Evolutionary conservation across 495 filamentous ascomycete genomes (phyloP).

Genomic region (Xylaria sp.): DNA sequence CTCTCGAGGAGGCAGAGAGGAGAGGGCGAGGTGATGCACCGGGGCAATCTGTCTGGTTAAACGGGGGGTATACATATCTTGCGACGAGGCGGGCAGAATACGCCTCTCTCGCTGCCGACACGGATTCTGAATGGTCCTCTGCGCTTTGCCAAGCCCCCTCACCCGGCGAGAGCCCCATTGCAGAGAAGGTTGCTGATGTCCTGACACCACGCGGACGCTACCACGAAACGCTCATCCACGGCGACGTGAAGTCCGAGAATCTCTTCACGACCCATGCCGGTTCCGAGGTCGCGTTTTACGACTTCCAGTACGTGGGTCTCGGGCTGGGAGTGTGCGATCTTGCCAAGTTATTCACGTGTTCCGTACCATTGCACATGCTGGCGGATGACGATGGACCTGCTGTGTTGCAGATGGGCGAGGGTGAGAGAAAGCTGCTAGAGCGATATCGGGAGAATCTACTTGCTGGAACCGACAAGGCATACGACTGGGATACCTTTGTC

Average conservation of each 20-base stretch:
- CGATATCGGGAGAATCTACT: constrained; percentile 43
- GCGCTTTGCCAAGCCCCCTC: constrained; percentile 33
- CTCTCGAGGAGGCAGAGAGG: constrained; percentile 42
- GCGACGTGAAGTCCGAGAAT: constrained; percentile 57
- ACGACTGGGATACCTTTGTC: constrained; percentile 48
- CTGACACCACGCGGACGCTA: constrained; percentile 40
- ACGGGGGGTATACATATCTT: constrained; percentile 57
- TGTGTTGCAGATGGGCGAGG: constrained; percentile 35
- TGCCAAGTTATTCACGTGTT: constrained; percentile 53
- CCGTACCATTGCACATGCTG: constrained; percentile 38
- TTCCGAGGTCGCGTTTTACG: constrained; percentile 51
- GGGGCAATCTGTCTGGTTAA: constrained; percentile 47
- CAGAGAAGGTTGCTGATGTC: constrained; percentile 40
- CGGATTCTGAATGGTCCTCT: constrained; percentile 43
- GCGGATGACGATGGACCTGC: constrained; percentile 31
- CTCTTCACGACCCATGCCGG: constrained; percentile 41
- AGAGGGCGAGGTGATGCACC: constrained; percentile 18
- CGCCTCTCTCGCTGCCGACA: constrained; percentile 33
- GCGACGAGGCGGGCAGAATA: constrained; percentile 51
- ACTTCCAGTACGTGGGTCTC: constrained; percentile 56
- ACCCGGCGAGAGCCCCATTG: constrained; percentile 29
- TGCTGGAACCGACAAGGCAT: constrained; percentile 30
- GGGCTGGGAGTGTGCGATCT: constrained; percentile 55
- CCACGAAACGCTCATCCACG: constrained; percentile 52
- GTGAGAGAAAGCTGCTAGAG: constrained; percentile 45